Evolutionary conservation across 1,139 yeast species (phyloP), one percentile per base, ranked within the genome.

Genomic region (Hyphopichia khmerensis): DNA sequence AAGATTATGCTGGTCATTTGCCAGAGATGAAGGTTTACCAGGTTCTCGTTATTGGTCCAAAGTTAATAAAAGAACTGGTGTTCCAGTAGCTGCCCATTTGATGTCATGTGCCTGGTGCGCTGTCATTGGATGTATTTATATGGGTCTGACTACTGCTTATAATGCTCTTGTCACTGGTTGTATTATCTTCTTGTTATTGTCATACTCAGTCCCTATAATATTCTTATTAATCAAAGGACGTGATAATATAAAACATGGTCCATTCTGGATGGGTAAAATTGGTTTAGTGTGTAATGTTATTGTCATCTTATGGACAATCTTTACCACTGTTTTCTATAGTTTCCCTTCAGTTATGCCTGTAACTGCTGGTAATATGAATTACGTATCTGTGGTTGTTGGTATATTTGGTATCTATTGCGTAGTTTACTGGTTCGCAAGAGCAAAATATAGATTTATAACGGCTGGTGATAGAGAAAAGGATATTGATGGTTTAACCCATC

Each of bases 1-100:
- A 36, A 75, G 90, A 64, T 67, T 84, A 52, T 80, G 88, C 56
- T 86, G 95, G 93, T 83, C 91, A 6, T 87, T 85, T 62, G 78
- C 90, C 23, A 81, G 93, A 66, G 93, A 85, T 64, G 64, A 67
- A 37, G 76, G 76, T 1, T 60, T 71, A 44, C 72, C 73, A 2
- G 69, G 65, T 4, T 67, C 75, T 4, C 50, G 56, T 35, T 63
- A 57, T 44, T 69, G 67, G 70, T 48, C 65, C 4, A 45, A 59
- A 40, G 59, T 70, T 21, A 59, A 66, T 49, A 43, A 56, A 5
- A 54, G 50, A 35, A 60, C 68, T 5, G 66, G 65, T 15, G 65
- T 64, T 8, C 73, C 73, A 1, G 58, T 64, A 13, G 62, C 63
- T 47, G 73, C 72, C 7, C 75, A 64, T 48, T 36, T 68, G 16